Conservation (phyloP, 768 basidiomycete species). For the Phlebiopsis gigantea region DNA sequence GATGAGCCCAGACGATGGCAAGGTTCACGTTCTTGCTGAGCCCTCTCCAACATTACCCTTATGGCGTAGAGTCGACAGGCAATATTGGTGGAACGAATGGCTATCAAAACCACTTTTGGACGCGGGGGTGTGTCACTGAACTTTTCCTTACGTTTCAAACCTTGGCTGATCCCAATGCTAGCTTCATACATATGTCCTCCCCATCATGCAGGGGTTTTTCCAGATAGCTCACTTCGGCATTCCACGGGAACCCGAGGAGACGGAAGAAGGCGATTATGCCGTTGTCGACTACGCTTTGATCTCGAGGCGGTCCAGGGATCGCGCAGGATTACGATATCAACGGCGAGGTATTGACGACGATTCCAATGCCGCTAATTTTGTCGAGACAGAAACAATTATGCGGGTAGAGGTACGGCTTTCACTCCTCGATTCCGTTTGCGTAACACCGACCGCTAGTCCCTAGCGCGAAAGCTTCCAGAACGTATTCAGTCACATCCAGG, state of each 20-base stretch:
- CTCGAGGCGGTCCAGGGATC: constrained; percentile 81
- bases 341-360: constrained; percentile 91
- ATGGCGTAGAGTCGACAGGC: constrained; percentile 85
- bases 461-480: constrained; percentile 75
- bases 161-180: constrained; percentile 22
- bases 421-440: not conserved
- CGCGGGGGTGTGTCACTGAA: constrained; percentile 56
- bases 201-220: constrained; percentile 91
- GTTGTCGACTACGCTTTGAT: constrained; percentile 75
- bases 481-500: constrained; percentile 84
- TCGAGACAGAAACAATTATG: constrained; percentile 90
- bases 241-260: constrained; percentile 39
- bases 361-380: constrained; percentile 92
- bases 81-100: constrained; percentile 97
- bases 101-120: constrained; percentile 82
- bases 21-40: constrained; percentile 56
- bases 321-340: constrained; percentile 93
- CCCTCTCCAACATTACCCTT: constrained; percentile 76
- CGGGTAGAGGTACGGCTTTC: constrained; percentile 55
- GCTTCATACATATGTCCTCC: constrained; percentile 82
- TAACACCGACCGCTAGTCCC: not conserved
- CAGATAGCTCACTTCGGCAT: constrained; percentile 69
- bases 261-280: constrained; percentile 31
- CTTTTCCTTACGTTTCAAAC: not conserved
- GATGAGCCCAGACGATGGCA: constrained; percentile 28